A percentile compares a stretch with the other conserved stretches of the same genome.
Evolutionary conservation across 441 rosid species (phyloP).

Genomic region (Macaranga tanarius): DNA sequence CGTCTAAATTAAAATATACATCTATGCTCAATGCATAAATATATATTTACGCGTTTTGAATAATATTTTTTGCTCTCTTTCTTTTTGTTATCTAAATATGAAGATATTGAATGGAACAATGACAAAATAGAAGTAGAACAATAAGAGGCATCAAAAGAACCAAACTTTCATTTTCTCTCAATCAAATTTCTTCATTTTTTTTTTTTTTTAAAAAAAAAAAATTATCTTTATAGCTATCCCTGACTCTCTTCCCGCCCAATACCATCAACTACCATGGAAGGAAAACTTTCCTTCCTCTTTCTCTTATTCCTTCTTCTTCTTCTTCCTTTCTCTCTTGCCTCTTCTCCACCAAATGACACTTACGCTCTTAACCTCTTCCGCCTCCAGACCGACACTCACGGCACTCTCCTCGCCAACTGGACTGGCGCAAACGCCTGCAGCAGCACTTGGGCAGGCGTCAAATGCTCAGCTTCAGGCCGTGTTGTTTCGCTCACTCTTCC

Average conservation of each 20-base stretch:
- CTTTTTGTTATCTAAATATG: neutral
- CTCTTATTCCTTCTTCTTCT: constrained; percentile 22
- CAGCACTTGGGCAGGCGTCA: constrained; percentile 67
- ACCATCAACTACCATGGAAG: constrained; percentile 28
- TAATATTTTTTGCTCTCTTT: neutral
- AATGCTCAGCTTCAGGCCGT: constrained; percentile 62
- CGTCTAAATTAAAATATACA: too few species aligned
- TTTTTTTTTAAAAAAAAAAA: too few species aligned
- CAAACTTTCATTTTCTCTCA: neutral
- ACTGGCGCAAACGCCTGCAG: constrained; percentile 64
- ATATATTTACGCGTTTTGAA: neutral
- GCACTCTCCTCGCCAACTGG: constrained; percentile 81
- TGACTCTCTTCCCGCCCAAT: constrained; percentile 24
- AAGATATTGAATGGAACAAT: neutral
- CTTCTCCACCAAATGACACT: constrained; percentile 56
- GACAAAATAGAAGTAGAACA: constrained; percentile 16
- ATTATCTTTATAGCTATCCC: constrained; percentile 8
- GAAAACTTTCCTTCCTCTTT: constrained; percentile 18
- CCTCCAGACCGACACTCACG: constrained; percentile 76
- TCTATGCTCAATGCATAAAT: too few species aligned
- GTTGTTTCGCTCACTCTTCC: constrained; percentile 69
- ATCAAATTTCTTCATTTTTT: constrained; percentile 1
- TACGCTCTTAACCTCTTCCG: constrained; percentile 79
- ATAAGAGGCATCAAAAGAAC: neutral
- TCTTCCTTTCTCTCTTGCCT: constrained; percentile 18